Conservation (phyloP, 768 basidiomycete species). For the Coprinopsis strossmayeri region DNA sequence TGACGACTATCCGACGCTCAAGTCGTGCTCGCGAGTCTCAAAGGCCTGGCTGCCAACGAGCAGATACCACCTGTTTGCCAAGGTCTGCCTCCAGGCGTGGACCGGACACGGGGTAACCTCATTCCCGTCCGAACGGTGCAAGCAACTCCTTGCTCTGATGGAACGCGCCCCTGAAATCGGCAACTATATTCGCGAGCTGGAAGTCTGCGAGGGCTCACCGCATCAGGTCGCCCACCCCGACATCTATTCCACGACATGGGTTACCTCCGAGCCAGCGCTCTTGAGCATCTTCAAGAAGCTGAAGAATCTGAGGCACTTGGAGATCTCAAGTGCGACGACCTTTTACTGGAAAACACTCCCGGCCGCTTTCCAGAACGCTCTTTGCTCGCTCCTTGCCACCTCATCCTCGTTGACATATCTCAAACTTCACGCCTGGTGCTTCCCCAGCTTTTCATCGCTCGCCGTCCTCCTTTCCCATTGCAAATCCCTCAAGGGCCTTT, state of each 20-base stretch:
- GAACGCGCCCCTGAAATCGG: conserved; percentile 25
- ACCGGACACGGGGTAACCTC: conserved; percentile 20
- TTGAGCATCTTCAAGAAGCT: conserved; percentile 29
- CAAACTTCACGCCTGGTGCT: conserved; percentile 34
- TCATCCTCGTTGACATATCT: conserved; percentile 28
- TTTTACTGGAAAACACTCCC: conserved; percentile 32
- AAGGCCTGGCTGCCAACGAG: conserved; percentile 33
- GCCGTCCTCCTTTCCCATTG: conserved; percentile 26
- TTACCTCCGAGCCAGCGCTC: conserved; percentile 30
- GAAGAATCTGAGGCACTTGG: conserved; percentile 29
- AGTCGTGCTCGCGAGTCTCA: conserved; percentile 29
- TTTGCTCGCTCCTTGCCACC: conserved; percentile 27
- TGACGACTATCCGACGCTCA: conserved; percentile 25
- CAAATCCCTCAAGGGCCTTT: conserved; percentile 28
- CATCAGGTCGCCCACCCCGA: conserved; percentile 23
- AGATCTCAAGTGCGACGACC: conserved; percentile 29
- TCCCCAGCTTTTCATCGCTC: conserved; percentile 29
- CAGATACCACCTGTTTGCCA: conserved; percentile 34
- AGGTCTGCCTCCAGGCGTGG: conserved; percentile 28
- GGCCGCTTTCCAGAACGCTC: conserved; percentile 25
- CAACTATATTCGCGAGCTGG: conserved; percentile 28
- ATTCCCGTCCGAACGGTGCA: conserved; percentile 26
- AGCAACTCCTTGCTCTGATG: conserved; percentile 28
- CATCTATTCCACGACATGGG: conserved; percentile 28
- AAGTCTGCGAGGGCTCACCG: conserved; percentile 33